These are phyloP conservation scores for Solanum pennellii DNA, from an alignment of 257 asterid species.

Conservation along the genomic window DNA sequence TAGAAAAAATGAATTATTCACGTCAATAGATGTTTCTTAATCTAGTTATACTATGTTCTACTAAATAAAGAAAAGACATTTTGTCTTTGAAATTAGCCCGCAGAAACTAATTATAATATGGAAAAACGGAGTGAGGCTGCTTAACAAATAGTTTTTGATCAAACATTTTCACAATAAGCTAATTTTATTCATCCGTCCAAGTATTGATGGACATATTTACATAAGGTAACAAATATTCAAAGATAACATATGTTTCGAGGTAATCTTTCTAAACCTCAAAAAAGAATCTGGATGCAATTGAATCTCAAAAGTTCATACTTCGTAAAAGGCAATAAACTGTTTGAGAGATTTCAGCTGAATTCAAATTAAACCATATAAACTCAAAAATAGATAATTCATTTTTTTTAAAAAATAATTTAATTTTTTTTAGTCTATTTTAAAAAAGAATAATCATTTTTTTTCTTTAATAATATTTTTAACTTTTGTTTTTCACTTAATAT, in stretches of 20 bases:
- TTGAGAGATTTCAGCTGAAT: too few species aligned
- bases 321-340: rapidly evolving
- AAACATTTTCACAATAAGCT: too few species aligned
- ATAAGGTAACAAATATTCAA: not conserved
- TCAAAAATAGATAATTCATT: too few species aligned
- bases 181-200: not conserved
- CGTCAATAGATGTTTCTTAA: not conserved
- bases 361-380: too few species aligned
- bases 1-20: not conserved
- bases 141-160: not conserved
- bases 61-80: not conserved
- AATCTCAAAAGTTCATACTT: not conserved
- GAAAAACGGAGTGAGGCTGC: not conserved
- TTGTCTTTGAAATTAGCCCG: not conserved
- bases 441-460: too few species aligned
- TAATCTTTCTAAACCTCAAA: too few species aligned
- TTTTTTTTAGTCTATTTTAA: too few species aligned
- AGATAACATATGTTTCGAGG: too few species aligned
- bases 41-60: not conserved
- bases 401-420: too few species aligned
- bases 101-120: not conserved
- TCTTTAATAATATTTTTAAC: too few species aligned
- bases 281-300: too few species aligned
- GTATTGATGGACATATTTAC: too few species aligned
- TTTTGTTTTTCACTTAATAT: rapidly evolving